Conservation (phyloP, 192 early-diverging fungal genomes). For the Dissophora globulifera region DNA sequence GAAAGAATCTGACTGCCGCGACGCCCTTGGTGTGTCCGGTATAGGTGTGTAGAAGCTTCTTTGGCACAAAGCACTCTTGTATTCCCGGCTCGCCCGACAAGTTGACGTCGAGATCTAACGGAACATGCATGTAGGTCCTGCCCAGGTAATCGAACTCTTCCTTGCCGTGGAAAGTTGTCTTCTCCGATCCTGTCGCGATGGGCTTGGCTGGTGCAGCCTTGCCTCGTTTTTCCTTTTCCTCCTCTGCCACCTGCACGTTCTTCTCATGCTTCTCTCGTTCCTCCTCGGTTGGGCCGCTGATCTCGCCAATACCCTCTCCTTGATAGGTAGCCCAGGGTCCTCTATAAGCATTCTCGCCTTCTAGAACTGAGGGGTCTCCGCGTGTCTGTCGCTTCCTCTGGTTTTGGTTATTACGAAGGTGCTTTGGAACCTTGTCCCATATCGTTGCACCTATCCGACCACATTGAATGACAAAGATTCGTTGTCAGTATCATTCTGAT, state of each 20-base stretch:
- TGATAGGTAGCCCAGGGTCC: constrained; percentile 98
- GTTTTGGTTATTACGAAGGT: constrained; percentile 47
- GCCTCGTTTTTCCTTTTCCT: constrained; percentile 48
- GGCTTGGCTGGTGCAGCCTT: constrained; percentile 45
- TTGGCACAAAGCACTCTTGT: constrained; percentile 89
- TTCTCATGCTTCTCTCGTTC: constrained; percentile 62
- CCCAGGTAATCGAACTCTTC: constrained; percentile 91
- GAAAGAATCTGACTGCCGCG: constrained; percentile 91
- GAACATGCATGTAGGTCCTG: constrained; percentile 96
- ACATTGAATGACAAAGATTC: neutral
- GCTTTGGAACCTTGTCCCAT: constrained; percentile 53
- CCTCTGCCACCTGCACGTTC: constrained; percentile 53
- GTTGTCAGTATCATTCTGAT: neutral
- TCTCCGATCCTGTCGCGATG: constrained; percentile 71
- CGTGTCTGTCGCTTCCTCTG: constrained; percentile 78
- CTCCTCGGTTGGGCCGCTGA: constrained; percentile 66
- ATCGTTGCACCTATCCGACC: constrained; percentile 40
- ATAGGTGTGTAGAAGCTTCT: constrained; percentile 89
- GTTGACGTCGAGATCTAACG: constrained; percentile 87
- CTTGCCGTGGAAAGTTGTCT: constrained; percentile 88
- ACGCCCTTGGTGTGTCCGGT: constrained; percentile 93
- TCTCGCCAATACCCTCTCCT: constrained; percentile 75
- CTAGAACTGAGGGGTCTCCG: constrained; percentile 79
- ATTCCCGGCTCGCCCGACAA: constrained; percentile 75
- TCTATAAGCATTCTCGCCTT: constrained; percentile 80